phyloP scores from a whole-genome alignment of 441 rosid species.

The Daphne laureola region DNA sequence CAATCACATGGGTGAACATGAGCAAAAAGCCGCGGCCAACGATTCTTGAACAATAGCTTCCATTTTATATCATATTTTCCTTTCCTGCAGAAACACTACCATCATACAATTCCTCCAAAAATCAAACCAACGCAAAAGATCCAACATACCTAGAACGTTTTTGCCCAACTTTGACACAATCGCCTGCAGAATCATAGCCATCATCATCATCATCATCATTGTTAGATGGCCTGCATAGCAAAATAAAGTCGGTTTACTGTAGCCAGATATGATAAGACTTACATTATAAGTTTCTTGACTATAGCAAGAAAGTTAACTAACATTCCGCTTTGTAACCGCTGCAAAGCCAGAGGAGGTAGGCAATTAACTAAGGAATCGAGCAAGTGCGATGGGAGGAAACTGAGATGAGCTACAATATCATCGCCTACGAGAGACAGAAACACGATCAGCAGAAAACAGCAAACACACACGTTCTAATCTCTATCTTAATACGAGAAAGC shows the following conservation, averaged over 20 bases:
- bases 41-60: constrained; percentile 49
- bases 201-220: constrained; percentile 37
- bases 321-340: constrained; percentile 54
- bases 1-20: constrained; percentile 35
- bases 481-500: background rate
- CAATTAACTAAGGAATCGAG: constrained; percentile 36
- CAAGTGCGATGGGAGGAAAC: constrained; percentile 60
- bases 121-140: background rate
- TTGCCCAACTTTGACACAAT: constrained; percentile 32
- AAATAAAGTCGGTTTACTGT: background rate
- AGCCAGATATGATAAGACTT: background rate
- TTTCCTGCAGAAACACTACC: constrained; percentile 26
- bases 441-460: constrained; percentile 7
- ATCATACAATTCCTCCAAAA: background rate
- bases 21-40: constrained; percentile 49
- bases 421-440: constrained; percentile 27
- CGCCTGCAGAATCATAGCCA: constrained; percentile 30
- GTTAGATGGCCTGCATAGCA: constrained; percentile 38
- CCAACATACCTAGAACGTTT: constrained; percentile 54
- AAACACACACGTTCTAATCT: background rate
- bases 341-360: constrained; percentile 67
- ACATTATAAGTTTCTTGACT: no score
- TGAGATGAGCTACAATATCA: constrained; percentile 31
- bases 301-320: constrained; percentile 19
- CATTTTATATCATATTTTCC: constrained; percentile 43